Percentiles rank a stretch among this genome's conserved stretches.
Evolutionary conservation across 306 rosid genomes (phyloP).

Genomic region (Castanospermum australe): DNA sequence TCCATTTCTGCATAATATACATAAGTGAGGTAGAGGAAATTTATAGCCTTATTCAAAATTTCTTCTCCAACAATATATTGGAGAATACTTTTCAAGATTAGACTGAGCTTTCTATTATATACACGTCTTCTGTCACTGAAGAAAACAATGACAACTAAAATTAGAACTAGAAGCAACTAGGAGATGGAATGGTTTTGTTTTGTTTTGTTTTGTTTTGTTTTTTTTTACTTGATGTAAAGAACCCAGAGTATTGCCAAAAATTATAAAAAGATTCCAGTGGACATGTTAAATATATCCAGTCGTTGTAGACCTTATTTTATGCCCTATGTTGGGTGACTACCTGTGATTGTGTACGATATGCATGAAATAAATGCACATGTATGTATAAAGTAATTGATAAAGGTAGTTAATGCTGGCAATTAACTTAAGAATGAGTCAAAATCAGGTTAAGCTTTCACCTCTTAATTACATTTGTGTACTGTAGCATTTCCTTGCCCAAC

Average conservation of each 20-base stretch:
- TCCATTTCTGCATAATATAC: not conserved
- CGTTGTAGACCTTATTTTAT: not conserved
- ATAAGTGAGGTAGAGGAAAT: not conserved
- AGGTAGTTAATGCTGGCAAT: not conserved
- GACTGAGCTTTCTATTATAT: not conserved
- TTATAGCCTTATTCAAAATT: not conserved
- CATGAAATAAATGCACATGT: not conserved
- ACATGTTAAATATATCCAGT: not conserved
- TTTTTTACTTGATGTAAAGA: conserved; percentile 4
- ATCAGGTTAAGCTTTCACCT: conserved; percentile 1
- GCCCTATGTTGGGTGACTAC: not conserved
- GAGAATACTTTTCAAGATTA: not conserved
- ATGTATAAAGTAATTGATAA: not conserved
- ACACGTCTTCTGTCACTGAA: not conserved
- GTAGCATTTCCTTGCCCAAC: not conserved
- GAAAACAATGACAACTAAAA: not conserved
- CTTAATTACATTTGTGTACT: not conserved
- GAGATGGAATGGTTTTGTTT: not conserved
- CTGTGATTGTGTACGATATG: not conserved
- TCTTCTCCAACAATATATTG: not conserved
- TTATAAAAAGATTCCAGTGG: not conserved
- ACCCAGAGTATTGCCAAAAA: not conserved
- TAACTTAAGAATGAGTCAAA: not conserved
- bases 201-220: too few species aligned
- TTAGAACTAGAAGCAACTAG: not conserved